Base-by-base conservation (phyloP, 2,329 filamentous ascomycete species). In the Sporothrix inflata region DNA sequence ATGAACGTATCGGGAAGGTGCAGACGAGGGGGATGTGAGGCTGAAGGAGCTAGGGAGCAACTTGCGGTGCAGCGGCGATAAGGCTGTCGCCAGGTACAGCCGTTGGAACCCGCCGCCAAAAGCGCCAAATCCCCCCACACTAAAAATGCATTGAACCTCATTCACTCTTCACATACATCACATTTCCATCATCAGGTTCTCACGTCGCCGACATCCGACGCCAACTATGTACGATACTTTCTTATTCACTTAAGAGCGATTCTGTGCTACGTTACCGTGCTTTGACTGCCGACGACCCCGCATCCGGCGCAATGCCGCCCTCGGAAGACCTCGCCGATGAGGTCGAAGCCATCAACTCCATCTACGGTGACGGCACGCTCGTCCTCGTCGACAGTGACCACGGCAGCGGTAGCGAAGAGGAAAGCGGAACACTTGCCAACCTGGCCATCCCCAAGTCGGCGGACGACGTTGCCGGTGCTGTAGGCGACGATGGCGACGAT, bases 311-410 rank as follows among this genome's bases (percentile, higher is more conserved):
- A 21, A 76, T 76, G 74, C 19, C 72, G 45, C 69, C 72, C 7
- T 87, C 86, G 9, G 85, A 88, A 74, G 86, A 88, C 75, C 86
- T 95, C 34, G 80, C 82, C 66, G 92, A 96, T 81, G 93, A 96
- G 79, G 83, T 94, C 40, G 91, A 91, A 78, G 93, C 91, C 74
- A 91, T 96, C 78, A 96, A 95, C 81, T 92, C 93, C 71, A 96
- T 96, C 75, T 96, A 94, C 81, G 91, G 90, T 75, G 86, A 89
- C 65, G 84, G 84, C n/a, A 91, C 91, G 12, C 84, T 94, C 72
- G 72, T 80, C 69, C 78, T 74, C 14, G 61, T 76, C 74, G 77
- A 84, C 11, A 77, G 19, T 0, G 42, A 40, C 2, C 34, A 19
- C 84, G 68, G 77, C 82, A 34, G 76, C n/a, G 4, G 9, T n/a